Base-by-base conservation (phyloP, 2,329 filamentous ascomycete genomes). In the Trichoderma sp. region DNA sequence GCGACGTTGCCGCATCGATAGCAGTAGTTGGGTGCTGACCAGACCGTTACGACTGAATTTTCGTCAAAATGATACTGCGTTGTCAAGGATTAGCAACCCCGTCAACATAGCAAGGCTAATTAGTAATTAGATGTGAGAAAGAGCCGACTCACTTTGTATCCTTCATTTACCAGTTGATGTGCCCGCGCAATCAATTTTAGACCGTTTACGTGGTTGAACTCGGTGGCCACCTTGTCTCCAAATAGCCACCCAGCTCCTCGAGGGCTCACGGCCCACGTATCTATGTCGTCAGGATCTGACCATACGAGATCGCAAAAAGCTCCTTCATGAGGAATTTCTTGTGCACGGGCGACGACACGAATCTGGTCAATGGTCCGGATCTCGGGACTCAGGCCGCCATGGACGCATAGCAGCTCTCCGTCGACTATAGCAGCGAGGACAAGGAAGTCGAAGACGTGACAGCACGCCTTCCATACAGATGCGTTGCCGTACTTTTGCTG, bases 381-480 rank as follows among this genome's bases (percentile, higher is more conserved):
- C 75, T 92, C 92, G 2, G 92, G 92, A 65, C 91, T 94, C 42
- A 95, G 83, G 42, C 92, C 95, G 74, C 95, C 95, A 79, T 99
- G 95, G 35, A 99, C 95, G 78, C 95, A 99, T 76, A 99, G 97
- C 70, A 99, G 97, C 77, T 97, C 93, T 75, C 97, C 92, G 76
- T 99, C 96, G 74, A 99, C 97, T 72, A 99, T 97, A 70, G 97
- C 96, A 67, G 93, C 95, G 25, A 99, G 86, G 2, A 96, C 97
- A 34, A 99, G 87, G 79, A 97, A 99, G 79, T 99, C 95, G 79
- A 99, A 99, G 81, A 99, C 97, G 78, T 99, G 95, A 71, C 95
- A 99, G 80, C 97, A 99, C 68, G 97, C 95, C 80, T 99, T 97
- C 95, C 95, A 99, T n/a, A 99, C 95, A 58, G 96, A 97, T 13